Percentiles rank a stretch among this genome's conserved stretches.
These are phyloP conservation scores for Daldinia caldariorum DNA, from an alignment of 495 filamentous ascomycete genomes.

Conservation along the genomic window DNA sequence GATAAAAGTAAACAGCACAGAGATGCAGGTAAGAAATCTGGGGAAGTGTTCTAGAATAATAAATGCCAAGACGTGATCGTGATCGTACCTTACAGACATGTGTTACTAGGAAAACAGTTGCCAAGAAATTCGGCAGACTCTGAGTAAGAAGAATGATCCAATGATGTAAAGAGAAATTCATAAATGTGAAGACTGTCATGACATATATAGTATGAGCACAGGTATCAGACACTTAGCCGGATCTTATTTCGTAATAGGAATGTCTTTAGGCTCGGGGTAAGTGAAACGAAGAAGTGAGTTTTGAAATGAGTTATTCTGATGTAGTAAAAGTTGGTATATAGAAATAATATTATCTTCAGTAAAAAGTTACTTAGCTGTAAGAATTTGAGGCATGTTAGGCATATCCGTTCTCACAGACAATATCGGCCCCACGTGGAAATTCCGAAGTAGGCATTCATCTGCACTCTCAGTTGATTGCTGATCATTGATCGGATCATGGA, in stretches of 20 bases:
- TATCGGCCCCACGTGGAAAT: background rate
- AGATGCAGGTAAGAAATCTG: conserved; percentile 22
- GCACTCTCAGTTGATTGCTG: conserved; percentile 15
- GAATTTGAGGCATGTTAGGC: too few species aligned
- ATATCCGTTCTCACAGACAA: conserved; percentile 21
- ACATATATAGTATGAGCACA: background rate
- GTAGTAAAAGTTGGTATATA: too few species aligned
- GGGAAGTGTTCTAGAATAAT: conserved; percentile 36
- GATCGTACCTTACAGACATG: conserved; percentile 3
- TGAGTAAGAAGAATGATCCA: background rate
- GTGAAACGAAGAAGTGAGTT: background rate
- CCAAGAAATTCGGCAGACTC: conserved; percentile 14
- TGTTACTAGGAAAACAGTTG: background rate
- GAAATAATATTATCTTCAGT: too few species aligned
- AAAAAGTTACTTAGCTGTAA: too few species aligned
- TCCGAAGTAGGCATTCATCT: conserved; percentile 15
- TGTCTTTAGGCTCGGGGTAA: background rate
- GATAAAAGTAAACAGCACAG: conserved; percentile 1
- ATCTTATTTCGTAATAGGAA: background rate
- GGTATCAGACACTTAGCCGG: background rate
- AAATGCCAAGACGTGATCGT: conserved; percentile 33
- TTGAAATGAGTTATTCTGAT: too few species aligned
- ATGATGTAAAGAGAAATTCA: background rate
- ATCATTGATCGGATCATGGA: background rate
- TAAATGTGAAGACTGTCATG: background rate